These are phyloP conservation scores for Acrocalymma vagum DNA, from an alignment of 2,329 filamentous ascomycete species.

Conservation along the genomic window DNA sequence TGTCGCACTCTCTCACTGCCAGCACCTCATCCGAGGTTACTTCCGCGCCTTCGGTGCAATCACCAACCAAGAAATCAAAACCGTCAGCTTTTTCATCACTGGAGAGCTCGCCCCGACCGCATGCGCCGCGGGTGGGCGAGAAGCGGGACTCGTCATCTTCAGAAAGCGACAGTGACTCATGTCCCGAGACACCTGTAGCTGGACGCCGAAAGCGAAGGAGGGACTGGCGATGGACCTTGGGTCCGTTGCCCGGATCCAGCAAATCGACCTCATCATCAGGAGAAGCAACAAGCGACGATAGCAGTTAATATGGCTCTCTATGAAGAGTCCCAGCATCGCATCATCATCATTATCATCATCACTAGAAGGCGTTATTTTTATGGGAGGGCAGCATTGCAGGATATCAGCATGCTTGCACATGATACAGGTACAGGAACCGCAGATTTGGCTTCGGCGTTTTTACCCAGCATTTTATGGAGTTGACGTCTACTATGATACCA, in stretches of 20 bases:
- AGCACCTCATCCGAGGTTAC: constrained; percentile 6
- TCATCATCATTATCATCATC: constrained; percentile 1
- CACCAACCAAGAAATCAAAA: constrained; percentile 21
- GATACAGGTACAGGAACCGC: not conserved
- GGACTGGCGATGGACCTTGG: constrained; percentile 67
- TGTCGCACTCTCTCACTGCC: constrained; percentile 21
- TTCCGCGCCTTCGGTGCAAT: constrained; percentile 19
- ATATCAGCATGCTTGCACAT: constrained; percentile 1
- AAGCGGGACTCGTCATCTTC: constrained; percentile 55
- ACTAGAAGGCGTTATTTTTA: constrained; percentile 10
- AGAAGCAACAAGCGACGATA: constrained; percentile 37
- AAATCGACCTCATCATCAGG: constrained; percentile 32
- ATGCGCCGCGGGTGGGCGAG: constrained; percentile 42
- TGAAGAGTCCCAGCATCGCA: too few relatives aligned
- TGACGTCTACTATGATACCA: constrained; percentile 39
- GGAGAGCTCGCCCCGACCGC: constrained; percentile 33
- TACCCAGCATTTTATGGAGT: constrained; percentile 34
- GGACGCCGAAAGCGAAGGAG: constrained; percentile 62
- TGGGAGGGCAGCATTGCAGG: constrained; percentile 10
- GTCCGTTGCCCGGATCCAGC: constrained; percentile 47
- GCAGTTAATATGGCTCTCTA: constrained; percentile 25
- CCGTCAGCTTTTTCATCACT: constrained; percentile 26
- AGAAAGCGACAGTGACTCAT: constrained; percentile 59
- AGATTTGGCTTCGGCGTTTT: constrained; percentile 26
- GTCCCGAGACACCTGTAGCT: constrained; percentile 62